phyloP scores from a whole-genome alignment of 2,329 filamentous ascomycete genomes.

The Epichloe baconii region DNA sequence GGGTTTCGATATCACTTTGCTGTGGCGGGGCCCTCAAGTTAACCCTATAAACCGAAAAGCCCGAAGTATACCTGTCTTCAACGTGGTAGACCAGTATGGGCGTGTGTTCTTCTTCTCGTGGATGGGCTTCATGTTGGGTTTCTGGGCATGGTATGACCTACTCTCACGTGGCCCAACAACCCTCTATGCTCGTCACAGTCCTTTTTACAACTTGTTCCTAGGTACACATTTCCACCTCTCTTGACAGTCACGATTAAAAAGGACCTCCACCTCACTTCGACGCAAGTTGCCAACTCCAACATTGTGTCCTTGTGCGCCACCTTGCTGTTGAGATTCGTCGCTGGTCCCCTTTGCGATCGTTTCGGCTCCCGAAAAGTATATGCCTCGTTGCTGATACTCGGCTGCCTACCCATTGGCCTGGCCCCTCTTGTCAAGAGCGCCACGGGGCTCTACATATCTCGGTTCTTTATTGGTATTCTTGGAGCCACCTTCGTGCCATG shows the following conservation, averaged over 20 bases:
- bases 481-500: conserved; percentile 73
- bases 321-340: conserved; percentile 61
- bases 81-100: conserved; percentile 67
- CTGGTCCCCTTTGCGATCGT: conserved; percentile 73
- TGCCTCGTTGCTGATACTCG: conserved; percentile 60
- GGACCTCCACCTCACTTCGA: conserved; percentile 58
- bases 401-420: conserved; percentile 69
- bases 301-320: conserved; percentile 63
- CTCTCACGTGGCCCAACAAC: too few relatives aligned
- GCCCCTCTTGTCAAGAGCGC: conserved; percentile 59
- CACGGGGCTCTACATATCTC: conserved; percentile 52
- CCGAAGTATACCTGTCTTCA: conserved; percentile 64
- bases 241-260: conserved; percentile 65
- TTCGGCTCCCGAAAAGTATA: conserved; percentile 75
- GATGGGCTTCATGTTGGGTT: conserved; percentile 75
- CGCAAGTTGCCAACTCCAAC: conserved; percentile 77
- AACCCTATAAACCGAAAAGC: conserved; percentile 81
- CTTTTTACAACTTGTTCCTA: conserved; percentile 3
- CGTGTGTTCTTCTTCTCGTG: conserved; percentile 85
- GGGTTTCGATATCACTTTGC: conserved; percentile 15
- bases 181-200: too few relatives aligned
- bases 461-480: conserved; percentile 72
- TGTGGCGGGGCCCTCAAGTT: conserved; percentile 46
- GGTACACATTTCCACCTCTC: conserved; percentile 76
- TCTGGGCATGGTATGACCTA: conserved; percentile 58